A percentile compares a stretch with the other conserved stretches of the same genome.
These are phyloP conservation scores for Lodderomyces beijingensis DNA, from an alignment of 1,139 yeast species.

Conservation along the genomic window DNA sequence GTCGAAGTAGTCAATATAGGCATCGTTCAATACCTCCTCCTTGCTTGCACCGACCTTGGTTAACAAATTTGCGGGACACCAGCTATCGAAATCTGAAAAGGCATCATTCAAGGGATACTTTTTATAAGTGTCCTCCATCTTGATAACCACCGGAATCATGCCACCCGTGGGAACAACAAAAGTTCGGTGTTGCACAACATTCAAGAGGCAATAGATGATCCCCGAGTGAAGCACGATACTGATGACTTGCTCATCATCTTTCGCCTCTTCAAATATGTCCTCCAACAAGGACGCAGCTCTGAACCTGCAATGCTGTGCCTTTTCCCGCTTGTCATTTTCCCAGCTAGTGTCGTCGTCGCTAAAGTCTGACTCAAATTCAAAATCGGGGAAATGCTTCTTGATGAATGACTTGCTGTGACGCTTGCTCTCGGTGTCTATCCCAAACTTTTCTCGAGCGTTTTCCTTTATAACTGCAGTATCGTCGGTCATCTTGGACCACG, in stretches of 20 bases:
- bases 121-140: slow-evolving; percentile 3
- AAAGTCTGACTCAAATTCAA: slow-evolving; percentile 27
- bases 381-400: slow-evolving; percentile 17
- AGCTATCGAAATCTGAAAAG: slow-evolving; percentile 13
- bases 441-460: slow-evolving; percentile 34
- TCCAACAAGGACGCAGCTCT: slow-evolving; percentile 28
- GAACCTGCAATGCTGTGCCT: slow-evolving; percentile 15
- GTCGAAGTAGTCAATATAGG: no score
- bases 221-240: slow-evolving; percentile 37
- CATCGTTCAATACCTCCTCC: no score
- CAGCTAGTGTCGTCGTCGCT: slow-evolving; percentile 26
- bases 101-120: slow-evolving; percentile 13
- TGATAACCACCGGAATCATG: slow-evolving; percentile 13
- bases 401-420: slow-evolving; percentile 28
- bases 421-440: slow-evolving; percentile 32
- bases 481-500: slow-evolving; percentile 20
- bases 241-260: slow-evolving; percentile 25
- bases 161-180: slow-evolving; percentile 11
- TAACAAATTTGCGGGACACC: slow-evolving; percentile 12
- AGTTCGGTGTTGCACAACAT: slow-evolving; percentile 21
- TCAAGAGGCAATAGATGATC: slow-evolving; percentile 25
- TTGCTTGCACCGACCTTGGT: no score
- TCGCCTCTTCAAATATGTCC: slow-evolving; percentile 22
- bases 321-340: slow-evolving; percentile 13
- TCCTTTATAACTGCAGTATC: slow-evolving; percentile 28